A percentile compares a stretch with the other conserved stretches of the same genome.
These are phyloP conservation scores for Cryptococcus sp. DNA, from an alignment of 1,284 basidiomycete genomes.

Conservation along the genomic window DNA sequence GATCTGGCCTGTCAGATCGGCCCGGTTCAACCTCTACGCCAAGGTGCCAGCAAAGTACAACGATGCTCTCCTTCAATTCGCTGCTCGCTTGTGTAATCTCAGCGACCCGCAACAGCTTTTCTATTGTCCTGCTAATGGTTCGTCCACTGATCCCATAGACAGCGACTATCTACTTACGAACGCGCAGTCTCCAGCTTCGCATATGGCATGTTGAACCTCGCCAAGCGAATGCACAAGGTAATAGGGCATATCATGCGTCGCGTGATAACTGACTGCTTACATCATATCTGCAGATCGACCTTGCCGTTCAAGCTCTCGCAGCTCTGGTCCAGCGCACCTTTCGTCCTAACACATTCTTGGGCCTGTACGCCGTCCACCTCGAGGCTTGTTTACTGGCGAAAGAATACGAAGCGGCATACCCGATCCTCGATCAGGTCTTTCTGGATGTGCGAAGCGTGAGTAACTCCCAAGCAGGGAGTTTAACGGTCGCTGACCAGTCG, in stretches of 20 bases:
- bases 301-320: slow-evolving; percentile 21
- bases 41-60: slow-evolving; percentile 1
- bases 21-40: slow-evolving; percentile 5
- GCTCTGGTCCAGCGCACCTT: slow-evolving; percentile 15
- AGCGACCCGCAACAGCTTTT: slow-evolving; percentile 19
- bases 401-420: slow-evolving; percentile 19
- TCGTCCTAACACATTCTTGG: slow-evolving; percentile 20
- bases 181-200: slow-evolving; percentile 31
- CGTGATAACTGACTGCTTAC: neutral
- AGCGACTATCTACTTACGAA: no score
- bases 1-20: slow-evolving; percentile 1
- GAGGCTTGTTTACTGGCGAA: slow-evolving; percentile 31
- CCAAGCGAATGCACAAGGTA: slow-evolving; percentile 32
- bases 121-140: slow-evolving; percentile 18
- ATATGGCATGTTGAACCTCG: slow-evolving; percentile 34
- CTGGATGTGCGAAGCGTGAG: slow-evolving; percentile 32
- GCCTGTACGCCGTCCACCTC: slow-evolving; percentile 38
- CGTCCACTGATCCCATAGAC: neutral
- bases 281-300: slow-evolving; percentile 14
- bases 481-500: neutral
- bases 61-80: slow-evolving; percentile 12
- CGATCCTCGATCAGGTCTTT: slow-evolving; percentile 20
- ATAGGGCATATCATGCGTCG: neutral
- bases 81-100: slow-evolving; percentile 13
- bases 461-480: neutral